Evolutionary conservation across 306 rosid genomes (phyloP), one percentile per base, ranked within the genome.

Genomic region (Cyclanthera cordifolia): DNA sequence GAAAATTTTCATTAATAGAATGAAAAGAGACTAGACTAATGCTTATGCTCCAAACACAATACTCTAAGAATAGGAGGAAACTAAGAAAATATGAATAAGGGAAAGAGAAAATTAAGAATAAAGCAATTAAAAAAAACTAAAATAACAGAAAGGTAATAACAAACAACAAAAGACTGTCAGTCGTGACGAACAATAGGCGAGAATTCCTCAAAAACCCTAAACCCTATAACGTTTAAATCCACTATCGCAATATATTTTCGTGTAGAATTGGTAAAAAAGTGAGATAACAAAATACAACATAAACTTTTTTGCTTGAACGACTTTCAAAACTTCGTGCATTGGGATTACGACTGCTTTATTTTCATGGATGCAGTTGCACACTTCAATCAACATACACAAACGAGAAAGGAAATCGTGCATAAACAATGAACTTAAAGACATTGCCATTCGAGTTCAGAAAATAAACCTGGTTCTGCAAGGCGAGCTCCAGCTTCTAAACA

Each of bases 401-500:
- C 43, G 34, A 41, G 30, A 17, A 64, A 15, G 21, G 13, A 2
- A 19, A 19, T 21, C 39, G 43, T 19, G 17, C 21, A 37, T 5
- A 61, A 17, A 13, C 37, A 34, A 67, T 27, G n/a, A 21, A 46
- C 28, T 48, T 8, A 51, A 79, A 4, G 30, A 45, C 14, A 60
- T 65, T 61, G 75, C 20, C 1, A 39, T 39, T 14, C 16, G 67
- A 39, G 12, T 73, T 78, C 17, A 55, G 17, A 25, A 53, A 77
- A 67, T 10, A 59, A 55, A 87, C 96, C 98, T 78, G 96, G 95
- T 27, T 87, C 88, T 1, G 99, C 99, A 71, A 90, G 87, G 51
- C 84, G 82, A 1, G 96, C 99, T 74, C 99, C 99, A 58, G 95
- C 96, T 75, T 85, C 95, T 66, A 93, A 71, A 78, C 99, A 93